Base-by-base conservation (phyloP, 164 flowering plant genomes). In the Nelumbo lutea region DNA sequence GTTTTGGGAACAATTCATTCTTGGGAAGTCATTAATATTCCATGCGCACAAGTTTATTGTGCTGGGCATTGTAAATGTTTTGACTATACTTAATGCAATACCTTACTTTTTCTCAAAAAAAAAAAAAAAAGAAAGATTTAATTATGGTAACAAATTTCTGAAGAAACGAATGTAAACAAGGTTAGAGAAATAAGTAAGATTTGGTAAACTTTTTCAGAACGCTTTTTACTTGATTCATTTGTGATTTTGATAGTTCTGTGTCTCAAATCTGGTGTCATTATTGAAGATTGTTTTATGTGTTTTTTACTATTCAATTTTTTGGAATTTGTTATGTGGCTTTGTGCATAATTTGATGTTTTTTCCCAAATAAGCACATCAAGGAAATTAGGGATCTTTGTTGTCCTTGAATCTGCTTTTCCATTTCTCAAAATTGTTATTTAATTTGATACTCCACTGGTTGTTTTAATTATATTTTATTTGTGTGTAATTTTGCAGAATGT, bases 401-500 rank as follows among this genome's bases (percentile, higher is more conserved):
- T 53, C 3, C 14, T 53, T 53, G 57, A 11, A 53, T 46, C 7
- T 46, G 4, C 5, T 53, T 53, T 53, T 53, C n/a, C 57, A 53
- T 53, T 53, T 53, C 3, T 53, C 14, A 14, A 53, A 10, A 27
- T 27, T 27, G 27, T 27, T 27, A 27, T 27, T 27, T 27, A 27
- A 27, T 27, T 27, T 27, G 27, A 27, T 27, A 27, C 27, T 27
- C 27, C 27, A 27, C 27, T 27, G 27, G 27, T 53, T 53, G 2
- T 3, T 53, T 53, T 14, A 42, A 27, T 4, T 45, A 1, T 62
- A 45, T 5, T 13, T 45, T n/a, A 51, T 61, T 9, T 44, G 2
- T 53, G 42, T 56, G 42, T 8, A 44, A 68, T 50, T 57, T 71
- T 76, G 72, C 85, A 91, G 93, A 85, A 75, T 73, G 8, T 67